Conservation (phyloP, 2,329 filamentous ascomycete species). For the Tolypocladium album region DNA sequence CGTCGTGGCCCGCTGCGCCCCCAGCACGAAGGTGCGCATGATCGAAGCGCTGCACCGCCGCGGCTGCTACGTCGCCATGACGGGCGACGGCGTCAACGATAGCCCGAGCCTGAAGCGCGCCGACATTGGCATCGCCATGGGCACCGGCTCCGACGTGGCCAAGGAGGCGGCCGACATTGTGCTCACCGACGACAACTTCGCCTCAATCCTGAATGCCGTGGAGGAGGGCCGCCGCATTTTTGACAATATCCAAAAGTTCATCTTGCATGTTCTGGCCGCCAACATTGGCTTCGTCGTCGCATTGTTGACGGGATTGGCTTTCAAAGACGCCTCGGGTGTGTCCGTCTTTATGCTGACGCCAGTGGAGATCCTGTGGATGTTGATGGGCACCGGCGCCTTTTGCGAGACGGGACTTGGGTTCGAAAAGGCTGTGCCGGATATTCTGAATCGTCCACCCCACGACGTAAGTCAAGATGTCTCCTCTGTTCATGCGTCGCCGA, state of each 20-base stretch:
- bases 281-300: slow-evolving; percentile 61
- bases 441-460: slow-evolving; percentile 58
- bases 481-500: background rate
- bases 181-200: slow-evolving; percentile 63
- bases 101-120: slow-evolving; percentile 57
- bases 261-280: slow-evolving; percentile 54
- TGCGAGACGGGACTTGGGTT: slow-evolving; percentile 68
- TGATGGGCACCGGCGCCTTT: slow-evolving; percentile 65
- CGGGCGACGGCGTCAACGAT: slow-evolving; percentile 62
- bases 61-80: slow-evolving; percentile 58
- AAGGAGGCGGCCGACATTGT: slow-evolving; percentile 60
- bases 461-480: slow-evolving; percentile 27
- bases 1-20: slow-evolving; percentile 59
- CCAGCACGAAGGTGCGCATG: slow-evolving; percentile 64
- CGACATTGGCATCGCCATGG: slow-evolving; percentile 65
- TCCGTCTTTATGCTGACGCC: slow-evolving; percentile 64
- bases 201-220: slow-evolving; percentile 59
- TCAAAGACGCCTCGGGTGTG: slow-evolving; percentile 52
- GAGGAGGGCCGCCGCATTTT: slow-evolving; percentile 62
- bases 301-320: slow-evolving; percentile 56
- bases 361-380: slow-evolving; percentile 70
- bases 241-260: slow-evolving; percentile 65
- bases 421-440: slow-evolving; percentile 57
- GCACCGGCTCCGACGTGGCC: slow-evolving; percentile 58
- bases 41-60: slow-evolving; percentile 61